phyloP scores from a whole-genome alignment of 257 asterid genomes.

The Solanum arcanum region DNA sequence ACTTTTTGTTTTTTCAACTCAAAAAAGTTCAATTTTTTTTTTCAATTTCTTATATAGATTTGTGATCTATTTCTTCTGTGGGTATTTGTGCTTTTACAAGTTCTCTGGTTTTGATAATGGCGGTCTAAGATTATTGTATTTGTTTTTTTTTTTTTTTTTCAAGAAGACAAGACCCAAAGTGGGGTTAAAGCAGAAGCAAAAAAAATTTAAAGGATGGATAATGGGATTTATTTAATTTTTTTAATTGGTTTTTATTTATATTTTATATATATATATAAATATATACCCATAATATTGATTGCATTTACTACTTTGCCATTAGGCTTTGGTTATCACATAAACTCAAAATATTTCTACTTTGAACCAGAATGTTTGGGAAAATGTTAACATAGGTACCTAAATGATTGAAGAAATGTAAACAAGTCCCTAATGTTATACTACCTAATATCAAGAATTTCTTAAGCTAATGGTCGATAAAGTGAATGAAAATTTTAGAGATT shows the following conservation, averaged over 20 bases:
- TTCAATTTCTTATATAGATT: not conserved
- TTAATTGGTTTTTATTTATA: not conserved
- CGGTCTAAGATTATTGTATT: not conserved
- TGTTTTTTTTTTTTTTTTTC: not conserved
- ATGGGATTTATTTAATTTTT: not conserved
- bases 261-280: no score
- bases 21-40: not conserved
- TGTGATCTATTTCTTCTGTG: not conserved
- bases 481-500: not conserved
- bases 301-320: not conserved
- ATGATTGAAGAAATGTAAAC: not conserved
- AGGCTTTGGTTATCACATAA: not conserved
- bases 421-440: not conserved
- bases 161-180: slow-evolving; percentile 4
- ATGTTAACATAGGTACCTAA: not conserved
- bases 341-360: not conserved
- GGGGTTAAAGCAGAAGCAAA: slow-evolving; percentile 11
- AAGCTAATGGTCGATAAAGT: not conserved
- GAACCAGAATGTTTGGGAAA: not conserved
- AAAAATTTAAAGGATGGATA: not conserved
- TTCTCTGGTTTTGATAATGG: not conserved
- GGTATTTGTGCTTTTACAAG: not conserved
- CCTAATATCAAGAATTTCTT: not conserved
- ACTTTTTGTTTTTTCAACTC: not conserved
- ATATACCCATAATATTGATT: not conserved